Evolutionary conservation across 202 grass and related monocot genomes (phyloP), one percentile per base, ranked within the genome.

Genomic region (Digitaria exilis): DNA sequence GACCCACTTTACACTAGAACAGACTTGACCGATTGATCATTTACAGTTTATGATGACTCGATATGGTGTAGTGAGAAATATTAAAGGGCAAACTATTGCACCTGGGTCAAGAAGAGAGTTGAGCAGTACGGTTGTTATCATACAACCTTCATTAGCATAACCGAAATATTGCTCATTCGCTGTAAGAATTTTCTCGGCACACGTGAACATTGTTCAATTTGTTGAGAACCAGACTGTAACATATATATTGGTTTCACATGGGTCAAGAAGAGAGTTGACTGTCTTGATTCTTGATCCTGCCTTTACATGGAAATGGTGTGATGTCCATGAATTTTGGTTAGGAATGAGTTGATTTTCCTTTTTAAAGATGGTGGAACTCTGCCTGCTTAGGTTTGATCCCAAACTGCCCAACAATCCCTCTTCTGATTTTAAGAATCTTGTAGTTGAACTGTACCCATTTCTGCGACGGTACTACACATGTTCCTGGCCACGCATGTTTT

Each of bases 151-250:
- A 21, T 21, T 69, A 3, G 62, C 14, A 59, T 71, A 51, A 15
- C 48, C 16, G 14, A 63, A 80, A 54, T 19, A 35, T 54, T 14
- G 50, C 55, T 81, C 39, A 56, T 3, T 79, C 12, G 3, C 49
- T 37, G 24, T 64, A 48, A 78, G 34, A 41, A 76, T 76, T 85
- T 80, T 31, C 22, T 75, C 4, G 10, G 54, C 21, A 44, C 39
- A 62, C 7, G 57, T 88, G 4, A 80, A 65, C 45, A 44, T 19
- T 65, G 21, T 50, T 84, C 0, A 34, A 25, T 19, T 24, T 37
- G 43, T 62, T 31, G 57, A 84, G 21, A 34, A 46, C 52, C n/a
- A n/a, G 25, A 46, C 6, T 16, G 65, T 57, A 43, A 25, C 43
- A 55, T 16, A 29, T 35, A 60, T 43, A 29, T 17, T 65, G 56